phyloP scores from a whole-genome alignment of 768 basidiomycete genomes.

The Omphalotus guepiniiformis region DNA sequence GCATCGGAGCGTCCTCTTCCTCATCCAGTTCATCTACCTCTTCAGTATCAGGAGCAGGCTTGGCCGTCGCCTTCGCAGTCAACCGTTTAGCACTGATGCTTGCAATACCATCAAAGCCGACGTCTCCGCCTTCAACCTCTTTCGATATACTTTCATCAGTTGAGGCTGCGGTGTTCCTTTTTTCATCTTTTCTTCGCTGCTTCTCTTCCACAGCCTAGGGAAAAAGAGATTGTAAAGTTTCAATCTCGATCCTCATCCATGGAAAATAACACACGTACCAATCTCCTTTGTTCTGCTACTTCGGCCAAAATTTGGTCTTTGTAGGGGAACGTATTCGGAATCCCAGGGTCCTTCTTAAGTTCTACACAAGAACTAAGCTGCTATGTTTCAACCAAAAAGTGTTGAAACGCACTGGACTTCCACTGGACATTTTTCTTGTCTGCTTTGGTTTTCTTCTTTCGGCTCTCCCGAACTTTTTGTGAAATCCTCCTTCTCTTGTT shows the following conservation, averaged over 20 bases:
- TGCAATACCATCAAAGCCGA: constrained; percentile 46
- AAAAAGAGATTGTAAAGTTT: not conserved
- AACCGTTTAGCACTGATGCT: constrained; percentile 39
- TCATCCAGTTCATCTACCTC: constrained; percentile 33
- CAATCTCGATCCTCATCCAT: not conserved
- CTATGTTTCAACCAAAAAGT: not conserved
- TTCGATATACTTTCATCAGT: constrained; percentile 14
- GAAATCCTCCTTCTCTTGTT: constrained; percentile 69
- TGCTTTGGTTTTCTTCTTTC: constrained; percentile 69
- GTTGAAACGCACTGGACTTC: constrained; percentile 71
- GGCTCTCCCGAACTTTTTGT: constrained; percentile 71
- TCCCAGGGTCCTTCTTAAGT: constrained; percentile 86
- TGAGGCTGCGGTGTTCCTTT: constrained; percentile 37
- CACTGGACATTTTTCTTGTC: constrained; percentile 79
- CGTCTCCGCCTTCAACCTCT: constrained; percentile 24
- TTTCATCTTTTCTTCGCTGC: constrained; percentile 61
- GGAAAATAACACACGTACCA: constrained; percentile 38
- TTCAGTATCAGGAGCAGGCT: constrained; percentile 20
- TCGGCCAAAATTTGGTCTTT: constrained; percentile 94
- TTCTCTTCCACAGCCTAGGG: constrained; percentile 74
- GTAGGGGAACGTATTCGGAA: constrained; percentile 90
- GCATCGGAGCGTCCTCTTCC: constrained; percentile 54
- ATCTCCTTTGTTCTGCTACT: constrained; percentile 73
- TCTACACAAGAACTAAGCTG: constrained; percentile 34
- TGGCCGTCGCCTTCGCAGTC: constrained; percentile 30